phyloP scores from a whole-genome alignment of 345 rosid genomes.

The Melaleuca quinquenervia region DNA sequence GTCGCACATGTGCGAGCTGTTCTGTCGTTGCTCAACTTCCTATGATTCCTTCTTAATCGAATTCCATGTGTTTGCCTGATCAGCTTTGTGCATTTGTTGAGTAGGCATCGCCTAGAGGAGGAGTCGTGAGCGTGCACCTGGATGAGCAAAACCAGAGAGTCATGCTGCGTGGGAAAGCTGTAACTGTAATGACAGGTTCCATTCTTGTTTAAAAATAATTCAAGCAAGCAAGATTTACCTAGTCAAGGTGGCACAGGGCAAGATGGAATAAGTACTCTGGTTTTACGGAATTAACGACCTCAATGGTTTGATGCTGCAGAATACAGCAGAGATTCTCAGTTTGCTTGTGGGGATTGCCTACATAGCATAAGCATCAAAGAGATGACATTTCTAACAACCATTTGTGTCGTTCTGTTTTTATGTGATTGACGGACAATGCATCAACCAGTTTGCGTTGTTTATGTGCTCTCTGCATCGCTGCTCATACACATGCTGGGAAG shows the following conservation, averaged over 20 bases:
- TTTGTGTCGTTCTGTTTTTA: neutral
- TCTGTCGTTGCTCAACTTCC: neutral
- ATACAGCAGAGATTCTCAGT: neutral
- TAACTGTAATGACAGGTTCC: slow-evolving; percentile 57
- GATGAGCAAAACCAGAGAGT: slow-evolving; percentile 45
- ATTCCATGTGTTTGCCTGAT: neutral
- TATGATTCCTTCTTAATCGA: neutral
- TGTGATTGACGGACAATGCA: neutral
- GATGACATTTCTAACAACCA: neutral
- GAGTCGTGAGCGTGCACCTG: slow-evolving; percentile 35
- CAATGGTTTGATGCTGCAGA: neutral
- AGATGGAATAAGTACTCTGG: neutral
- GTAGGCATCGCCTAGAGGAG: slow-evolving; percentile 64
- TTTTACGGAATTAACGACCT: neutral
- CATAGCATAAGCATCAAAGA: neutral
- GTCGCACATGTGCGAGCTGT: neutral
- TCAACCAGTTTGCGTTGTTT: neutral
- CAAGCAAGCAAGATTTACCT: neutral
- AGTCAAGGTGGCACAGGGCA: neutral
- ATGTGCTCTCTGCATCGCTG: neutral
- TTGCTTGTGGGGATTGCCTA: neutral
- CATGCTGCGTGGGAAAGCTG: slow-evolving; percentile 54
- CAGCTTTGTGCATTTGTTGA: neutral
- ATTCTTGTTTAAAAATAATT: slow-evolving; percentile 28
- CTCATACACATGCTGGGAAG: neutral